Evolutionary conservation across 2,329 filamentous ascomycete genomes (phyloP), one percentile per base, ranked within the genome.

Genomic region (Ascochyta pisi): DNA sequence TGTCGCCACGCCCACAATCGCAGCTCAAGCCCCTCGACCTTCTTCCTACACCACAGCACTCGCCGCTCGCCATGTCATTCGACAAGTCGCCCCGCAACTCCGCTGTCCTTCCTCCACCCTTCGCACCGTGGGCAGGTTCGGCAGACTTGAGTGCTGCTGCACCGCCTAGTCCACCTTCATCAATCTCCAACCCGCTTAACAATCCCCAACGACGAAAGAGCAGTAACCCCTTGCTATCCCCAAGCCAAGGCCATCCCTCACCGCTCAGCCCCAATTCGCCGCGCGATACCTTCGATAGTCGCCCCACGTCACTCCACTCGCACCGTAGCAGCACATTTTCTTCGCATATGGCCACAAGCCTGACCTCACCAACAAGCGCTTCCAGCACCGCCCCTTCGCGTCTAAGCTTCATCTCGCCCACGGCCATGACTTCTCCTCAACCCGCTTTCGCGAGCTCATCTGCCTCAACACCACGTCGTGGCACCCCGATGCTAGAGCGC

Each of bases 31-130:
- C 44, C 49, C 39, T 48, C 33, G 58, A 62, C 13, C 50, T 61
- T n/a, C 50, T 66, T 13, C 66, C 66, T 5, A 68, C 66, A 31
- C 66, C 66, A 19, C 53, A 61, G 23, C 62, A 67, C 48, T 67
- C 66, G 16, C 66, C 66, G 16, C 43, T 66, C 4, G 57, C 65
- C 26, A 44, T 61, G 35, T 46, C 42, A 8, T 57, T 57, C 39
- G 54, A 55, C 13, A 54, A 56, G 15, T 47, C 54, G 16, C 24
- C 54, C n/a, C 34, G 34, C 26, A 46, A 61, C 42, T 62, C 61
- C 33, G 33, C 54, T 19, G 43, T 54, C 15, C 57, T 67, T 13
- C 65, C 65, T 26, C 59, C 62, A 7, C 65, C 65, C 9, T 68
- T 68, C 29, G 65, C 65, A 22, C 65, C 65, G 2, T 68, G 65